Evolutionary conservation across 179 eudicot species (phyloP), one percentile per base, ranked within the genome.

Genomic region (Carnegiea gigantea): DNA sequence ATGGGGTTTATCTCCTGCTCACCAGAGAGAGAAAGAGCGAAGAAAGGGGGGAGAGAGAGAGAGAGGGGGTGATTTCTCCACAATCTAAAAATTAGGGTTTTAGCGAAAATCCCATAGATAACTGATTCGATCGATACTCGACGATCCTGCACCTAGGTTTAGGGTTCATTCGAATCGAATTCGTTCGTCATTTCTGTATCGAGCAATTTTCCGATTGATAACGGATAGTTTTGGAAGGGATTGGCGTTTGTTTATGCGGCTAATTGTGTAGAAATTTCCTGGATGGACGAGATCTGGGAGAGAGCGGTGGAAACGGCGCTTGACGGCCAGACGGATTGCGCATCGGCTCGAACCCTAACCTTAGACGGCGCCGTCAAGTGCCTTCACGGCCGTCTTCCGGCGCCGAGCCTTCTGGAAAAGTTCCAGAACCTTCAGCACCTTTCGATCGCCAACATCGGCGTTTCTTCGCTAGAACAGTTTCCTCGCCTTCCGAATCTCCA

Each of bases 291-390:
- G 92, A 93, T 95, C 90, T 95, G 97, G 98, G 96, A 93, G 81
- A 87, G 90, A 40, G 97, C 98, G 79, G 98, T 95, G 75, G 93
- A 87, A 76, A 89, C 92, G 83, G 97, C 98, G 78, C 82, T 93
- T 38, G 98, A 95, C 81, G 98, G 98, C 60, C 85, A 91, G 81
- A 88, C 83, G 11, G 93, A 95, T 68, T 73, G 77, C 30, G 79
- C 81, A 12, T 80, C 89, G 24, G 91, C 88, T 2, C 79, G 89
- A 77, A 86, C 87, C 82, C 82, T 95, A 83, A 95, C 98, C 85
- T 90, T 95, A 44, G 98, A 95, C 93, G 95, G 98, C n/a, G 93
- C 95, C 33, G 97, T 90, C 2, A 95, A 95, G 90, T 95, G 98
- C 80, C 60, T 90, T 6, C 93, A 93, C 65, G 97, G 98, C n/a